Conservation (phyloP, 768 basidiomycete species). For the Inosperma sp. region DNA sequence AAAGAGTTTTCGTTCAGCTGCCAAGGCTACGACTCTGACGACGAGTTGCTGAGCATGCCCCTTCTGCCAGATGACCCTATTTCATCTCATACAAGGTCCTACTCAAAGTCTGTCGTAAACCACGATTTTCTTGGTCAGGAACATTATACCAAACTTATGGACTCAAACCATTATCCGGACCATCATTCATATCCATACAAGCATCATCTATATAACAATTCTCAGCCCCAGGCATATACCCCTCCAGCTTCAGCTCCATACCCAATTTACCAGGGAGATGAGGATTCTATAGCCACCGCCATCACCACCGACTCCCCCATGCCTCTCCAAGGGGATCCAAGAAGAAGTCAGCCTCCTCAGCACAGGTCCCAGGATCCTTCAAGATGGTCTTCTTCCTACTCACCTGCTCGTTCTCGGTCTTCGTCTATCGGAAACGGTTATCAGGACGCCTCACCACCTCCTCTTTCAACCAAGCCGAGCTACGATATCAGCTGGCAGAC, state of each 20-base stretch:
- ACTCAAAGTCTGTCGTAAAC: neutral
- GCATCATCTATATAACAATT: conserved; percentile 44
- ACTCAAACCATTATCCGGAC: conserved; percentile 67
- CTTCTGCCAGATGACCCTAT: conserved; percentile 5
- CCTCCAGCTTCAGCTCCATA: conserved; percentile 71
- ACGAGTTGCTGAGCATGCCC: conserved; percentile 2
- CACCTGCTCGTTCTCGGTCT: conserved; percentile 63
- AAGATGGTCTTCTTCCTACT: conserved; percentile 73
- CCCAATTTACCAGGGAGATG: conserved; percentile 61
- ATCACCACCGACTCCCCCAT: conserved; percentile 64
- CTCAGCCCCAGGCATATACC: conserved; percentile 35
- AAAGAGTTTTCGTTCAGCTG: conserved; percentile 1
- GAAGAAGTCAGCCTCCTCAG: conserved; percentile 39
- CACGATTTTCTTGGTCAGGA: neutral
- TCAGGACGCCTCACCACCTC: conserved; percentile 28
- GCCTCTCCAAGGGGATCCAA: conserved; percentile 53
- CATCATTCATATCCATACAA: conserved; percentile 68
- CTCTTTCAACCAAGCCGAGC: conserved; percentile 60
- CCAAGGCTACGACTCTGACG: conserved; percentile 6
- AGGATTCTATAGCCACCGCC: conserved; percentile 51
- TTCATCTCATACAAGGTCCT: neutral
- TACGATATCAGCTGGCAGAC: conserved; percentile 74
- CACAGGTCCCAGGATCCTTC: conserved; percentile 53
- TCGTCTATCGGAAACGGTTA: conserved; percentile 55
- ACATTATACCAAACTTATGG: conserved; percentile 41